These are phyloP conservation scores for Oryza australiensis DNA, from an alignment of 176 grass and related monocot genomes.

Conservation along the genomic window DNA sequence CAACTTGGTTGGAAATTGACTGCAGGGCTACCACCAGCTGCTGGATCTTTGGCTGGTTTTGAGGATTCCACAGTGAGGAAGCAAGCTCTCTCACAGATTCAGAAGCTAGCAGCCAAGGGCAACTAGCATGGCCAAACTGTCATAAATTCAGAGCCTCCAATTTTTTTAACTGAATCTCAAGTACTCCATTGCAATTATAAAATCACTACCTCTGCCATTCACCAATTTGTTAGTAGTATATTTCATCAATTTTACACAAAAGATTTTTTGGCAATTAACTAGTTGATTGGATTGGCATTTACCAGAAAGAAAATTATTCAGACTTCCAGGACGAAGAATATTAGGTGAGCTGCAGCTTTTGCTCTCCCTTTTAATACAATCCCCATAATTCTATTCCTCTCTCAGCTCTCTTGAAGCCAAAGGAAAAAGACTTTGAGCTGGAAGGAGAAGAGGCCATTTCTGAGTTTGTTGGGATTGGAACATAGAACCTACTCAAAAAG, in stretches of 20 bases:
- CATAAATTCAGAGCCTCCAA: not conserved
- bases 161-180: not conserved
- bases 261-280: not conserved
- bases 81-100: conserved; percentile 11
- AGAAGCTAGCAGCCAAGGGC: conserved; percentile 21
- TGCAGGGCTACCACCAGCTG: not conserved
- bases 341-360: conserved; percentile 55
- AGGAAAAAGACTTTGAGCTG: conserved; percentile 42
- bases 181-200: not conserved
- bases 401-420: conserved; percentile 39
- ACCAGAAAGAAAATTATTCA: not conserved
- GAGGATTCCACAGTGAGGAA: conserved; percentile 23
- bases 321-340: conserved; percentile 23
- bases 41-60: conserved; percentile 5
- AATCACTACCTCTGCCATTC: not conserved
- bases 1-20: not conserved
- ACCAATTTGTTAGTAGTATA: not conserved
- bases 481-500: conserved; percentile 44
- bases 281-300: not conserved
- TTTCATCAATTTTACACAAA: not conserved
- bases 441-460: conserved; percentile 36
- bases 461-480: conserved; percentile 52
- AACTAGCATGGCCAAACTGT: not conserved
- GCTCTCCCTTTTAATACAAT: conserved; percentile 24
- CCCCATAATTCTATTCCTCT: not conserved